phyloP scores from a whole-genome alignment of 108 stramenopile genomes.

The Fragilaria radians region DNA sequence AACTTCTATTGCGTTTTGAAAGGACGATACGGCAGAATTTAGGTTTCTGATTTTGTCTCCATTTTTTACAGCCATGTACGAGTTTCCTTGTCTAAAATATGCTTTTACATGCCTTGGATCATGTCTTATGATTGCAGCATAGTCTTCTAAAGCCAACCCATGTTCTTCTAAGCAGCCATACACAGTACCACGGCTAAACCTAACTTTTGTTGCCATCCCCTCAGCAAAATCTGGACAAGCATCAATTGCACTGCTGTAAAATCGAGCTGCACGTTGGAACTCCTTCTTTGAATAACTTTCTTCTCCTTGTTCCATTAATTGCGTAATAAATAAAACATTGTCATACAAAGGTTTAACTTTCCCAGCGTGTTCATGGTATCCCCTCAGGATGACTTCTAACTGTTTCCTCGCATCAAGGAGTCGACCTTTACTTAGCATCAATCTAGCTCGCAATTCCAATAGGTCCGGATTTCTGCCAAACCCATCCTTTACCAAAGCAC shows the following conservation, averaged over 20 bases:
- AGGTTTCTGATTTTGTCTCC: conserved; percentile 24
- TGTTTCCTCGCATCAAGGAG: conserved; percentile 39
- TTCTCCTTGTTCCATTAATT: conserved; percentile 43
- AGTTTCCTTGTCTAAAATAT: conserved; percentile 23
- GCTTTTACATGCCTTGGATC: conserved; percentile 42
- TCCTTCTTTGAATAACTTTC: conserved; percentile 23
- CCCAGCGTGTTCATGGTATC: conserved; percentile 19
- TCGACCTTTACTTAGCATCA: conserved; percentile 38
- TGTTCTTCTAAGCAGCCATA: conserved; percentile 26
- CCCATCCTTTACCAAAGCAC: conserved; percentile 16
- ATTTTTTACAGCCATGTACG: conserved; percentile 25
- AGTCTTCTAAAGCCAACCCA: conserved; percentile 30
- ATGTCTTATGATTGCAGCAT: conserved; percentile 22
- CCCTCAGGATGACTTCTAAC: conserved; percentile 17
- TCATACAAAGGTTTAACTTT: conserved; percentile 12
- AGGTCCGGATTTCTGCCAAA: conserved; percentile 7
- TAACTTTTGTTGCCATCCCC: conserved; percentile 36
- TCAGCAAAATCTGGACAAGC: conserved; percentile 20
- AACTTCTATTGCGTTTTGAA: conserved; percentile 28
- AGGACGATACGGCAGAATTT: conserved; percentile 32
- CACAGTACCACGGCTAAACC: conserved; percentile 37
- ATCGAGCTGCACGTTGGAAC: conserved; percentile 11
- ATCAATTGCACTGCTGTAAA: conserved; percentile 23
- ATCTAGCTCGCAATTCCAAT: conserved; percentile 26
- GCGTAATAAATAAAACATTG: conserved; percentile 5